Evolutionary conservation across 1,284 basidiomycete genomes (phyloP).

Genomic region (Crucibulum parvulum): DNA sequence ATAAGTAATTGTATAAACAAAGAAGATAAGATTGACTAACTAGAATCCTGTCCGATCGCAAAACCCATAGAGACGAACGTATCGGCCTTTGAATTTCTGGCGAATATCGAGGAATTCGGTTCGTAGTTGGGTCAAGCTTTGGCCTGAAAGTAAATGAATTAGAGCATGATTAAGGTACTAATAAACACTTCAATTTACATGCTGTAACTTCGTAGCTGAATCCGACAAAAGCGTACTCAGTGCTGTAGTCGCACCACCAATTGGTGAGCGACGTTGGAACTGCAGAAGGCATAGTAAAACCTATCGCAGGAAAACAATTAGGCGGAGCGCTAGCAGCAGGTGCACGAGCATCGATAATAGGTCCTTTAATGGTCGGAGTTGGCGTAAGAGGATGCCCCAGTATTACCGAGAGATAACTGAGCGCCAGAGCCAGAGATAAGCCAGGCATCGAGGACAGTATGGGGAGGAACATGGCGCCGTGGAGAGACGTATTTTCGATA

Average conservation of each 20-base stretch:
- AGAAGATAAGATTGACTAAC: slow-evolving; percentile 40
- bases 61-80: slow-evolving; percentile 74
- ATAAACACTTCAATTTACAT: slow-evolving; percentile 44
- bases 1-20: background rate
- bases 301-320: slow-evolving; percentile 50
- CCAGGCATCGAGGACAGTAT: too few relatives aligned
- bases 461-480: too few relatives aligned
- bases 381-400: background rate
- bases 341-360: background rate
- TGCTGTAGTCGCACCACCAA: slow-evolving; percentile 72
- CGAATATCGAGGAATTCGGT: slow-evolving; percentile 71
- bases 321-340: slow-evolving; percentile 23
- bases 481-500: too few relatives aligned
- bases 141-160: slow-evolving; percentile 41
- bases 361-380: background rate
- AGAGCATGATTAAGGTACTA: background rate
- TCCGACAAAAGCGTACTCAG: slow-evolving; percentile 76
- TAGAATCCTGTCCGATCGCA: slow-evolving; percentile 74
- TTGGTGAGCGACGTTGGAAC: slow-evolving; percentile 52
- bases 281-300: slow-evolving; percentile 60
- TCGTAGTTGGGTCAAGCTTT: slow-evolving; percentile 53
- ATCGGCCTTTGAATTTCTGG: slow-evolving; percentile 65
- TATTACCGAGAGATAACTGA: background rate
- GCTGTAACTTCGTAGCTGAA: slow-evolving; percentile 74
- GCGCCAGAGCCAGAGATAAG: too few relatives aligned